phyloP scores from a whole-genome alignment of 1,139 yeast species.

The Wickerhamiella pararugosa region DNA sequence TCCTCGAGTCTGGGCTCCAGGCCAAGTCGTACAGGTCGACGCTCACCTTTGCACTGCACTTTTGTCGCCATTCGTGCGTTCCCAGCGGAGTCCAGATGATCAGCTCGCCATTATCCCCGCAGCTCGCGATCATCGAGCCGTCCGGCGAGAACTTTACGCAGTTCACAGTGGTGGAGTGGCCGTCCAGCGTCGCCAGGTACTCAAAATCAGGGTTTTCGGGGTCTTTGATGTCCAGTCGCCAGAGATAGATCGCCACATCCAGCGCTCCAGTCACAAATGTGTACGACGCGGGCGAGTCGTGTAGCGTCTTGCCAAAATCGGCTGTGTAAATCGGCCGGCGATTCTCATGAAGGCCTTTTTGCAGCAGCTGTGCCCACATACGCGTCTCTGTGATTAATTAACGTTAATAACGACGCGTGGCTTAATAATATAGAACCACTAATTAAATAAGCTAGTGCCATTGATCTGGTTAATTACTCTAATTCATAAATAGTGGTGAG shows the following conservation, averaged over 20 bases:
- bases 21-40: slow-evolving; percentile 79
- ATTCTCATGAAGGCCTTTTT: slow-evolving; percentile 18
- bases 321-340: slow-evolving; percentile 54
- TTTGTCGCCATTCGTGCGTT: slow-evolving; percentile 4
- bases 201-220: slow-evolving; percentile 17
- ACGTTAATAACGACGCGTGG: too few species aligned
- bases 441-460: neutral
- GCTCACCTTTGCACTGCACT: slow-evolving; percentile 4
- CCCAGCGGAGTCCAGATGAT: slow-evolving; percentile 49
- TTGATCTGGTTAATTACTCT: neutral
- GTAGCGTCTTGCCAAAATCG: slow-evolving; percentile 42
- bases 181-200: slow-evolving; percentile 56
- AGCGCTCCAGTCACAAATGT: slow-evolving; percentile 88
- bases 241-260: slow-evolving; percentile 70
- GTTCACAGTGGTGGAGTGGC: slow-evolving; percentile 91
- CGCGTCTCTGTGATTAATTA: too few species aligned
- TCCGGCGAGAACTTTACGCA: slow-evolving; percentile 64
- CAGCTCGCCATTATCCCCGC: slow-evolving; percentile 88
- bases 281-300: slow-evolving; percentile 9
- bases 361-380: slow-evolving; percentile 14
- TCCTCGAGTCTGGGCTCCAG: slow-evolving; percentile 78
- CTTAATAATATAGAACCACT: too few species aligned
- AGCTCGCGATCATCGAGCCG: slow-evolving; percentile 55
- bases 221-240: slow-evolving; percentile 25
- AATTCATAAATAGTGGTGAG: too few species aligned